A percentile compares a stretch with the other conserved stretches of the same genome.
These are phyloP conservation scores for Neurospora sp. DNA, from an alignment of 495 filamentous ascomycete species.

Conservation along the genomic window DNA sequence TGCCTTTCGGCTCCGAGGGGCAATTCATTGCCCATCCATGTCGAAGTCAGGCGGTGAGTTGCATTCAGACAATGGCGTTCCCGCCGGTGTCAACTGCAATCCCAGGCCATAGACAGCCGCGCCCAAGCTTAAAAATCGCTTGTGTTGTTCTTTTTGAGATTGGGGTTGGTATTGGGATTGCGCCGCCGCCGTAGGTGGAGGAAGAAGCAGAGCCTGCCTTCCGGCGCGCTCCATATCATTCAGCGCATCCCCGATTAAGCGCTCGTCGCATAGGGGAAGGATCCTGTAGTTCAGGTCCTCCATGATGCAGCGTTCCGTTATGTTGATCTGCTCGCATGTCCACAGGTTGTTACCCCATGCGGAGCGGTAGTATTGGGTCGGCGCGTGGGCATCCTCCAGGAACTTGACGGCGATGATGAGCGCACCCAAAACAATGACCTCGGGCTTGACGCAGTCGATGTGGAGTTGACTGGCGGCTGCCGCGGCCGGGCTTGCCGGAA, in stretches of 20 bases:
- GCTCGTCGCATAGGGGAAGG: conserved; percentile 38
- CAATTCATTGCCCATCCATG: background rate
- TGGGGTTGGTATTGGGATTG: background rate
- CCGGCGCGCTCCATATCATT: conserved; percentile 45
- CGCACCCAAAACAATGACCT: conserved; percentile 40
- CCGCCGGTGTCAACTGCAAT: conserved; percentile 30
- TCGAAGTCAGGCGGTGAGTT: background rate
- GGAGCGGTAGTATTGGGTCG: conserved; percentile 31
- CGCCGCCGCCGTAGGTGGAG: conserved; percentile 6
- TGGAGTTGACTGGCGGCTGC: conserved; percentile 25
- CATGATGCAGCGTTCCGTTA: conserved; percentile 44
- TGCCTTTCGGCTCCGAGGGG: background rate
- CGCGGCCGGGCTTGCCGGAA: conserved; percentile 25
- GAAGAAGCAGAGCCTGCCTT: conserved; percentile 19
- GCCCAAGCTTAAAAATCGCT: conserved; percentile 30
- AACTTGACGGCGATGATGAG: conserved; percentile 45
- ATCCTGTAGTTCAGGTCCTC: conserved; percentile 44
- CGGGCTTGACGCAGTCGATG: conserved; percentile 44
- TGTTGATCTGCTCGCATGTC: conserved; percentile 45
- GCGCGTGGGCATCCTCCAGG: conserved; percentile 36
- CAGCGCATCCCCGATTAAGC: conserved; percentile 37
- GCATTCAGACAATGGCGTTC: conserved; percentile 27
- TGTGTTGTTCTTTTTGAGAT: conserved; percentile 22
- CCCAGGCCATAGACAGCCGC: conserved; percentile 26
- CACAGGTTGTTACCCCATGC: conserved; percentile 39